These are phyloP conservation scores for Scedosporium minutisporum DNA, from an alignment of 2,329 filamentous ascomycete genomes.

Conservation along the genomic window DNA sequence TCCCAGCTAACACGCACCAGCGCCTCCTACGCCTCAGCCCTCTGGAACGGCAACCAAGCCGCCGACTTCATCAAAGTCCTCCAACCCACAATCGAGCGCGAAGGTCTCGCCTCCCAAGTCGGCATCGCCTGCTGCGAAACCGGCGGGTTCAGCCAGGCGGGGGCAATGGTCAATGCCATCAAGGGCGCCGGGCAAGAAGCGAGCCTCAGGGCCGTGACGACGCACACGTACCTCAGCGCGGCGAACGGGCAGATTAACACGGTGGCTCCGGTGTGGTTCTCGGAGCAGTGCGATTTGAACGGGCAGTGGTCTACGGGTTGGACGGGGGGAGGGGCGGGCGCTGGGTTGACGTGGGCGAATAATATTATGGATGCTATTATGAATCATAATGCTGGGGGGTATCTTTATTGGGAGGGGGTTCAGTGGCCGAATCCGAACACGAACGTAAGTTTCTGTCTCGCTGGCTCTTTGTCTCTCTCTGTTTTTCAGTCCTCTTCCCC, in stretches of 20 bases:
- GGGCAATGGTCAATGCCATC: slow-evolving; percentile 24
- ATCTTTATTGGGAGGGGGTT: slow-evolving; percentile 45
- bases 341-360: slow-evolving; percentile 47
- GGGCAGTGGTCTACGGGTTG: slow-evolving; percentile 33
- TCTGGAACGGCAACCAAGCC: slow-evolving; percentile 33
- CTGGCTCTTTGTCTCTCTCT: neutral
- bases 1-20: neutral
- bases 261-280: slow-evolving; percentile 37
- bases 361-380: slow-evolving; percentile 40
- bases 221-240: slow-evolving; percentile 30
- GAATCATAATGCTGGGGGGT: slow-evolving; percentile 37
- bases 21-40: slow-evolving; percentile 34
- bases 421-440: slow-evolving; percentile 12
- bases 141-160: slow-evolving; percentile 27
- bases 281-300: slow-evolving; percentile 38
- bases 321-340: slow-evolving; percentile 37
- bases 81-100: slow-evolving; percentile 20
- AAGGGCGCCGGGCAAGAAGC: slow-evolving; percentile 20
- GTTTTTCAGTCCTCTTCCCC: neutral
- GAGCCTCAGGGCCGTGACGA: slow-evolving; percentile 25
- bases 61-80: slow-evolving; percentile 42
- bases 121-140: slow-evolving; percentile 27
- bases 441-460: neutral
- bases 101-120: slow-evolving; percentile 12
- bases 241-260: slow-evolving; percentile 30